Percentiles rank a stretch among this genome's conserved stretches.
phyloP scores from a whole-genome alignment of 1,139 yeast species.

The Lodderomyces beijingensis region DNA sequence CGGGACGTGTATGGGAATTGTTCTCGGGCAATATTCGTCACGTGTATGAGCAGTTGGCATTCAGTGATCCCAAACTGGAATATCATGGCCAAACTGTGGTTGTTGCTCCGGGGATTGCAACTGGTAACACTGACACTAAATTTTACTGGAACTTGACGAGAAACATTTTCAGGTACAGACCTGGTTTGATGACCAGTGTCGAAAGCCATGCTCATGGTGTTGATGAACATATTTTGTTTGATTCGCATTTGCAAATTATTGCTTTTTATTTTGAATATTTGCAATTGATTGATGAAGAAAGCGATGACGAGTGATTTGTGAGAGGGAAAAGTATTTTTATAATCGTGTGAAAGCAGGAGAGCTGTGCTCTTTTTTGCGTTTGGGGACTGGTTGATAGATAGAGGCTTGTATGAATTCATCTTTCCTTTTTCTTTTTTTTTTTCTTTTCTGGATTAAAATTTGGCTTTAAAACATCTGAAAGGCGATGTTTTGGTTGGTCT shows the following conservation, averaged over 20 bases:
- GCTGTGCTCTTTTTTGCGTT: too few species aligned
- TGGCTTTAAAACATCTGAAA: too few species aligned
- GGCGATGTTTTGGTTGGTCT: too few species aligned
- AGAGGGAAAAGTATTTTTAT: too few species aligned
- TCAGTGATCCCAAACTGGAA: constrained; percentile 15
- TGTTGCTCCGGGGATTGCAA: constrained; percentile 27
- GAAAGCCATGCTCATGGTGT: constrained; percentile 29
- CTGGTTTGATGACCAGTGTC: constrained; percentile 20
- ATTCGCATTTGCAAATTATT: constrained; percentile 21
- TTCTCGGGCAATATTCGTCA: constrained; percentile 54
- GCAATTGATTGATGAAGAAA: constrained; percentile 9
- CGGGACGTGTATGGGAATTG: constrained; percentile 45
- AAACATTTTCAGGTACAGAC: constrained; percentile 29
- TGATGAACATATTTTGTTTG: constrained; percentile 27
- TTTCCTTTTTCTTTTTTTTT: too few species aligned
- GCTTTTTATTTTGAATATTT: constrained; percentile 50
- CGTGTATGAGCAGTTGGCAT: constrained; percentile 46
- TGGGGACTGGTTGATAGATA: too few species aligned
- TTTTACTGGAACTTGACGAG: constrained; percentile 31
- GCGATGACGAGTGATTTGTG: too few species aligned
- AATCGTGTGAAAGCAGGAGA: too few species aligned
- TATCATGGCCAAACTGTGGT: constrained; percentile 11
- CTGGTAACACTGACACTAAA: constrained; percentile 37
- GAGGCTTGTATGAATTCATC: too few species aligned
- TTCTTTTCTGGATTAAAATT: too few species aligned